A percentile compares a stretch with the other conserved stretches of the same genome.
phyloP scores from a whole-genome alignment of 2,329 filamentous ascomycete species.

The Trichophyton schoenleinii region DNA sequence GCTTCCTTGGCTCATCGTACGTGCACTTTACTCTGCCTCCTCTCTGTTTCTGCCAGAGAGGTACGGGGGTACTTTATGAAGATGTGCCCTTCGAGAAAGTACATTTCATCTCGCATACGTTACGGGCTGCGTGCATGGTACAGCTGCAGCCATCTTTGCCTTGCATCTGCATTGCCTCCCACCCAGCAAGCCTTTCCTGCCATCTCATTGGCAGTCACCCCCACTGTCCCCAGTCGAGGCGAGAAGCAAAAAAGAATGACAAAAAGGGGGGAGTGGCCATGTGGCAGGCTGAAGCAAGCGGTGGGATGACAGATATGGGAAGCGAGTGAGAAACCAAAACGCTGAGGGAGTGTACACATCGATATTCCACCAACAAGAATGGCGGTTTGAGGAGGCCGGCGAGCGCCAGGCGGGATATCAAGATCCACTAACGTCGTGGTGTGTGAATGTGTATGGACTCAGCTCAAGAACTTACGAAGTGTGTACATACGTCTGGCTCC shows the following conservation, averaged over 20 bases:
- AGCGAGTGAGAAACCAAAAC: background rate
- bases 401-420: background rate
- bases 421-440: background rate
- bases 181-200: background rate
- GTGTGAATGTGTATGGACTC: background rate
- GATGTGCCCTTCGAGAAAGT: background rate
- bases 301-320: background rate
- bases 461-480: background rate
- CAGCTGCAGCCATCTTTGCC: constrained; percentile 1
- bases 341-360: background rate
- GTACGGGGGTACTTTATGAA: too few species aligned
- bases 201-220: background rate
- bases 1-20: background rate
- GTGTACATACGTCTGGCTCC: background rate
- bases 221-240: constrained; percentile 1
- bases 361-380: background rate
- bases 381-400: background rate
- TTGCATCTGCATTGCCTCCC: constrained; percentile 3
- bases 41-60: background rate
- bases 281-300: background rate
- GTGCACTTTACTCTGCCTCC: background rate
- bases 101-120: constrained; percentile 1
- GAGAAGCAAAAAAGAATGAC: background rate
- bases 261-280: background rate
- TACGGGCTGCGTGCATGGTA: constrained; percentile 1